A percentile compares a stretch with the other conserved stretches of the same genome.
Conservation (phyloP, 805 yeast species). For the Cyberlindnera veronae region DNA sequence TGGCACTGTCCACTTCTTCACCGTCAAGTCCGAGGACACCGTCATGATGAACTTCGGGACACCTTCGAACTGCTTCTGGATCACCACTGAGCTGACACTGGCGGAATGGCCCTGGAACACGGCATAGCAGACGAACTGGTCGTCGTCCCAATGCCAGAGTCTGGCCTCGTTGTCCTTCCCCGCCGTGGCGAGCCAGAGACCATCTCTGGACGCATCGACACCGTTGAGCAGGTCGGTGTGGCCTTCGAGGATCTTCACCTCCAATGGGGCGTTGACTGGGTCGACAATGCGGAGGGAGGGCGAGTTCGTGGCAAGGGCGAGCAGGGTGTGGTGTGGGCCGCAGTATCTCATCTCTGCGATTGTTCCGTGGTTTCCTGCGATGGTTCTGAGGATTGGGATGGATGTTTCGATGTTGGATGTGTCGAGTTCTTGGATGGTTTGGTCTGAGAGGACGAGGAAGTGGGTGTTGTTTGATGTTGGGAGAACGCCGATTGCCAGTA, state of each 20-base stretch:
- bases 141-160: conserved; percentile 68
- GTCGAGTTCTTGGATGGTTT: conserved; percentile 60
- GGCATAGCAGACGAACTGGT: conserved; percentile 46
- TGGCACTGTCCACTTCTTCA: conserved; percentile 81
- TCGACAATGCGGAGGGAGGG: conserved; percentile 79
- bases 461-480: conserved; percentile 36
- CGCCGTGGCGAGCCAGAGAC: conserved; percentile 87
- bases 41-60: conserved; percentile 73
- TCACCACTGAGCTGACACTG: conserved; percentile 75
- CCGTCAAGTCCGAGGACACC: conserved; percentile 84
- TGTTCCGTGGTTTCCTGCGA: conserved; percentile 95
- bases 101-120: conserved; percentile 84
- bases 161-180: conserved; percentile 85
- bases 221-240: conserved; percentile 84
- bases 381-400: conserved; percentile 44
- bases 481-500: conserved; percentile 60
- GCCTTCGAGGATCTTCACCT: conserved; percentile 66
- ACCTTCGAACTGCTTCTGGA: conserved; percentile 42
- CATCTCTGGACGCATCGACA: conserved; percentile 74
- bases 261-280: conserved; percentile 51
- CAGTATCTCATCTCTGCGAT: conserved; percentile 83
- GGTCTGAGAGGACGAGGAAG: conserved; percentile 73
- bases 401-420: conserved; percentile 29
- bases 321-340: conserved; percentile 51
- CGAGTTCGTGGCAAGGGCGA: conserved; percentile 92